Evolutionary conservation across 345 rosid genomes (phyloP).

Genomic region (Xanthoceras sorbifolium): DNA sequence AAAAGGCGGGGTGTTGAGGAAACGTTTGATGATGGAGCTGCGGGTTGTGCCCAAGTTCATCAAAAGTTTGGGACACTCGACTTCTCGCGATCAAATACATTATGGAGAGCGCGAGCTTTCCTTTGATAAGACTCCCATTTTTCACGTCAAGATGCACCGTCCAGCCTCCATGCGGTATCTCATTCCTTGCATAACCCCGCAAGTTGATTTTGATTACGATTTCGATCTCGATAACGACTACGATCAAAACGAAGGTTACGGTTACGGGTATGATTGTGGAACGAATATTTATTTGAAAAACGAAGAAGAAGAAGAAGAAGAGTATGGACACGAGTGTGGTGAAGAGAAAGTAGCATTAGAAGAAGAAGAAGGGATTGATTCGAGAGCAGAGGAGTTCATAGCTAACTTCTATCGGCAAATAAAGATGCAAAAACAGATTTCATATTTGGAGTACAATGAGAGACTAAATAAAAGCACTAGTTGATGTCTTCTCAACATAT

Average conservation of each 20-base stretch:
- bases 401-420: conserved; percentile 71
- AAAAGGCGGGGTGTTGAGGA: conserved; percentile 68
- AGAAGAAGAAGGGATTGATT: conserved; percentile 77
- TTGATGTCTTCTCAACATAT: neutral
- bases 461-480: conserved; percentile 16
- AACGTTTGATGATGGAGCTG: conserved; percentile 51
- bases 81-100: conserved; percentile 26
- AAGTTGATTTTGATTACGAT: conserved; percentile 55
- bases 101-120: conserved; percentile 77
- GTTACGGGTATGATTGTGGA: conserved; percentile 30
- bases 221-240: conserved; percentile 35
- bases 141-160: conserved; percentile 67
- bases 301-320: conserved; percentile 24
- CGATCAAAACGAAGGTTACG: conserved; percentile 25
- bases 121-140: conserved; percentile 77
- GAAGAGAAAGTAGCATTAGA: conserved; percentile 32
- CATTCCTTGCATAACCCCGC: conserved; percentile 71
- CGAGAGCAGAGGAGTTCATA: conserved; percentile 85
- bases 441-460: conserved; percentile 52
- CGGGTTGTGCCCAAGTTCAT: conserved; percentile 57
- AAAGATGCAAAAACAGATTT: conserved; percentile 82
- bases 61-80: conserved; percentile 39
- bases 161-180: conserved; percentile 62
- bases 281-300: conserved; percentile 26
- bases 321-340: conserved; percentile 6